These are phyloP conservation scores for Nakazawaea ambrosiae DNA, from an alignment of 805 yeast genomes.

Conservation along the genomic window DNA sequence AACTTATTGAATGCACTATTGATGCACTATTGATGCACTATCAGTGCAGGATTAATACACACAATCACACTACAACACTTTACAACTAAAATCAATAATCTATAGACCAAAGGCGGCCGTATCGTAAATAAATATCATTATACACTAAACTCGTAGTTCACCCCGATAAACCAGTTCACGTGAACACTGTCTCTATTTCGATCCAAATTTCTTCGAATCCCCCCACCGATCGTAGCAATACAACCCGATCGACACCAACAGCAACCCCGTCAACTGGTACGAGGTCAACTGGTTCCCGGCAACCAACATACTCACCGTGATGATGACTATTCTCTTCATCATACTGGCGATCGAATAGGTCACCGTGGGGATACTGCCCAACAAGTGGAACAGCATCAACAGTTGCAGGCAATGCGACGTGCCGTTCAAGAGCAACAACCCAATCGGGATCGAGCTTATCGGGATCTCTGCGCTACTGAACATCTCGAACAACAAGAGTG, in stretches of 20 bases:
- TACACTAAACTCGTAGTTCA: no score
- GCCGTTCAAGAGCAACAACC: conserved; percentile 57
- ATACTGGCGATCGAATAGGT: conserved; percentile 82
- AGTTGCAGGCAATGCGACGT: conserved; percentile 75
- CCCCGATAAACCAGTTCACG: no score
- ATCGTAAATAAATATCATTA: no score
- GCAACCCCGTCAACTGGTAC: conserved; percentile 42
- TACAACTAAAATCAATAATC: no score
- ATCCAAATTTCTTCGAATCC: conserved; percentile 10
- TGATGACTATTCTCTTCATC: conserved; percentile 83
- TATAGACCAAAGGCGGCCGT: no score
- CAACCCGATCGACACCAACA: conserved; percentile 46
- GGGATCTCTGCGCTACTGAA: conserved; percentile 21
- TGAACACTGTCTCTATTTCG: no score
- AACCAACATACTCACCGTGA: conserved; percentile 67
- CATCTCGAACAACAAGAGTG: conserved; percentile 66
- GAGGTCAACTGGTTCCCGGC: conserved; percentile 42
- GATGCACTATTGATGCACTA: no score
- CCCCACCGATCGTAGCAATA: conserved; percentile 61
- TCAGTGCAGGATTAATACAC: no score
- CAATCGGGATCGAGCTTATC: conserved; percentile 33
- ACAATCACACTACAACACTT: no score
- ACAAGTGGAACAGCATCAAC: conserved; percentile 69
- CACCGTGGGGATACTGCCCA: conserved; percentile 77
- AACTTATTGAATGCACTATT: no score